Evolutionary conservation across 306 rosid genomes (phyloP).

Genomic region (Amphicarpaea edgeworthii): DNA sequence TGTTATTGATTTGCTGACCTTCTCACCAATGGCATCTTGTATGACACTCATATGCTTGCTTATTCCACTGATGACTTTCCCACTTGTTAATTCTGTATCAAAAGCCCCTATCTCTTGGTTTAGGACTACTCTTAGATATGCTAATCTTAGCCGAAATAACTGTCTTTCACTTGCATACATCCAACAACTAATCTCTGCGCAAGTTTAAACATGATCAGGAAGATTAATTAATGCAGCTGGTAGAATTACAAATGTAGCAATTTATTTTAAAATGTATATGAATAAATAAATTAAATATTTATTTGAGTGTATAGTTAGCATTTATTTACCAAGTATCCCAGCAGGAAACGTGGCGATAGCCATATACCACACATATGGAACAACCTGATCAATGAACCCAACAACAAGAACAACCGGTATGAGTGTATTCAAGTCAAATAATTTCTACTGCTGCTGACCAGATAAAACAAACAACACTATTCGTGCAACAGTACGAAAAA

Average conservation of each 20-base stretch:
- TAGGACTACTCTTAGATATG: conserved; percentile 73
- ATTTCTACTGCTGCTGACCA: not conserved
- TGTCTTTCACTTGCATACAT: conserved; percentile 94
- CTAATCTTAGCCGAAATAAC: conserved; percentile 64
- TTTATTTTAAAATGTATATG: not conserved
- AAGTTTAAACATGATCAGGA: conserved; percentile 18
- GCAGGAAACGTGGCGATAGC: conserved; percentile 94
- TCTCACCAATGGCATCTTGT: conserved; percentile 89
- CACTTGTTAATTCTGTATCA: conserved; percentile 80
- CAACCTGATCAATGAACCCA: conserved; percentile 56
- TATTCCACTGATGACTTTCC: conserved; percentile 74
- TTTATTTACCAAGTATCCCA: conserved; percentile 72
- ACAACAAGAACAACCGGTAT: conserved; percentile 10
- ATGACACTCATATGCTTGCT: conserved; percentile 76
- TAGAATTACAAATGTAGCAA: not conserved
- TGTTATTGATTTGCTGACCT: conserved; percentile 52
- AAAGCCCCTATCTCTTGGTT: conserved; percentile 87
- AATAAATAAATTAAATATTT: not conserved
- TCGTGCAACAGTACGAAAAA: too few species aligned
- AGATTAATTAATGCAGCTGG: conserved; percentile 28
- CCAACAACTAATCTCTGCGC: conserved; percentile 83
- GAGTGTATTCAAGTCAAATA: conserved; percentile 16
- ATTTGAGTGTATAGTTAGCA: too few species aligned
- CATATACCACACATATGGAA: conserved; percentile 97
- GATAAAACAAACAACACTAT: not conserved